A percentile compares a stretch with the other conserved stretches of the same genome.
These are phyloP conservation scores for Comarum palustre DNA, from an alignment of 306 rosid species.

Conservation along the genomic window DNA sequence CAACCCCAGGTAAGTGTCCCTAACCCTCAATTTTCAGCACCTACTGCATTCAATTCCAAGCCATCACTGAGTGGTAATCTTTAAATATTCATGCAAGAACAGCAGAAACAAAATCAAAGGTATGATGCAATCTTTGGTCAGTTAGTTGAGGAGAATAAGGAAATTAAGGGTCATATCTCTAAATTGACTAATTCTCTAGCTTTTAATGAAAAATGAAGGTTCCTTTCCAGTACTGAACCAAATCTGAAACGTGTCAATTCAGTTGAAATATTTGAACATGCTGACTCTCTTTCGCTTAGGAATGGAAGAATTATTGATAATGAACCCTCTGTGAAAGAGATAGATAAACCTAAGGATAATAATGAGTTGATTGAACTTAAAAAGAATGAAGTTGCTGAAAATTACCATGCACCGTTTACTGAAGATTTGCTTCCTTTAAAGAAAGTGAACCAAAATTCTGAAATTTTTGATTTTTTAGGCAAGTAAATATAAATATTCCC, in stretches of 20 bases:
- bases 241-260: neutral
- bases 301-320: too few species aligned
- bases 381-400: neutral
- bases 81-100: neutral
- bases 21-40: neutral
- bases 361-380: neutral
- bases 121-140: neutral
- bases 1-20: neutral
- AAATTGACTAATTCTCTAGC: neutral
- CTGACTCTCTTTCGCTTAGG: too few species aligned
- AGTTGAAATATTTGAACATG: too few species aligned
- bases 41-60: neutral
- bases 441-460: neutral
- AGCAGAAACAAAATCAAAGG: neutral
- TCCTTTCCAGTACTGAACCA: neutral
- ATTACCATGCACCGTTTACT: neutral
- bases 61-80: neutral
- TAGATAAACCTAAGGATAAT: neutral
- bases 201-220: neutral
- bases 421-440: neutral
- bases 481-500: neutral
- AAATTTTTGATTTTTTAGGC: neutral
- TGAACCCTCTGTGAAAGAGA: too few species aligned
- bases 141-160: neutral
- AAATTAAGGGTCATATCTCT: neutral